Conservation (phyloP, 2,329 filamentous ascomycete species). For the Fusarium xyrophilum region DNA sequence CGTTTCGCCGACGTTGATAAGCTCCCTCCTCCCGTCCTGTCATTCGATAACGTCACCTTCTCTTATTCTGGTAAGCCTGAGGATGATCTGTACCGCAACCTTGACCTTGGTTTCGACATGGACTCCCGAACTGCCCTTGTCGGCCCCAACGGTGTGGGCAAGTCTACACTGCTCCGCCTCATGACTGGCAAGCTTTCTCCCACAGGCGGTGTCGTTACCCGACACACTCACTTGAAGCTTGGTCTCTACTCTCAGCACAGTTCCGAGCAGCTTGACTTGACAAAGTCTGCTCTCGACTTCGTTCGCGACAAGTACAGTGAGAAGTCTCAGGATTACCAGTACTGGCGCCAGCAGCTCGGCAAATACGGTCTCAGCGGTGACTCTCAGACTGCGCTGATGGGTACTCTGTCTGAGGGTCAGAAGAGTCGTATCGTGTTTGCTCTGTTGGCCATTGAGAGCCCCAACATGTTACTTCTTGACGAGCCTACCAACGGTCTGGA, state of each 20-base stretch:
- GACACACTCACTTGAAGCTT: constrained; percentile 98
- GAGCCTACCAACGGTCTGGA: constrained; percentile 99
- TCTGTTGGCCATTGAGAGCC: constrained; percentile 89
- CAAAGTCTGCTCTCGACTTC: constrained; percentile 97
- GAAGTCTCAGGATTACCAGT: constrained; percentile 97
- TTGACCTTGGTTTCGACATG: constrained; percentile 99
- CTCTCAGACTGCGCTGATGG: constrained; percentile 95
- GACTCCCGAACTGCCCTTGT: constrained; percentile 97
- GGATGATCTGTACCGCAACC: constrained; percentile 94
- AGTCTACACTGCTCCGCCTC: constrained; percentile 92
- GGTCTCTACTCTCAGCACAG: constrained; percentile 99
- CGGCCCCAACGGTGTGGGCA: constrained; percentile 98
- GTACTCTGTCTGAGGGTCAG: constrained; percentile 95
- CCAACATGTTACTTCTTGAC: constrained; percentile 97
- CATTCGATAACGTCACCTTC: constrained; percentile 97
- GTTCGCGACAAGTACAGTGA: constrained; percentile 92
- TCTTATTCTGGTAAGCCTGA: constrained; percentile 90
- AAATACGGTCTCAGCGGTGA: constrained; percentile 93
- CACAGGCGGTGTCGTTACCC: constrained; percentile 79
- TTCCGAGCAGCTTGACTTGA: constrained; percentile 96
- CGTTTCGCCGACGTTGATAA: constrained; percentile 99
- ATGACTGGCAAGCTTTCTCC: constrained; percentile 96
- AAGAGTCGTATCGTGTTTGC: constrained; percentile 99
- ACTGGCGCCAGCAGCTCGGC: constrained; percentile 98
- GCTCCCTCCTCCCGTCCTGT: constrained; percentile 95